Conservation (phyloP, 1,284 basidiomycete species). For the Puccinia coronata region DNA sequence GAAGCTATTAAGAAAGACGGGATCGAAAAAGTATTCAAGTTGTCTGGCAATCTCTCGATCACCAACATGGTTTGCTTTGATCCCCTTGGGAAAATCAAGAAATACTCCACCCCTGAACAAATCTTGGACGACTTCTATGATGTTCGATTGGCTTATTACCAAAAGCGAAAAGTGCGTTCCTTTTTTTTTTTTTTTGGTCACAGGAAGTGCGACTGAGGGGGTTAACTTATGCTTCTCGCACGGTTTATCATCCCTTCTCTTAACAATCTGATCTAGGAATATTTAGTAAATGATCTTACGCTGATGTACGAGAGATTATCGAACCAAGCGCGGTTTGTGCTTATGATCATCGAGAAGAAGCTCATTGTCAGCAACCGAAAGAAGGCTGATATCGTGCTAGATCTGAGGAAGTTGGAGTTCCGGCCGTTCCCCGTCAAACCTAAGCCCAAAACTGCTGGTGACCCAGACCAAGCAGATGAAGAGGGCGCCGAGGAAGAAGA, state of each 20-base stretch:
- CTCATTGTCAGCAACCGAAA: slow-evolving; percentile 91
- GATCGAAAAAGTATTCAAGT: slow-evolving; percentile 85
- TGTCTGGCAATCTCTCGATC: slow-evolving; percentile 78
- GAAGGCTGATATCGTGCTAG: slow-evolving; percentile 79
- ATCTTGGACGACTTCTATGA: slow-evolving; percentile 94
- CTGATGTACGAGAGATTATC: slow-evolving; percentile 78
- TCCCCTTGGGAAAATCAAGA: slow-evolving; percentile 92
- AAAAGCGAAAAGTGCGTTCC: slow-evolving; percentile 79
- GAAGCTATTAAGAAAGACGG: slow-evolving; percentile 87
- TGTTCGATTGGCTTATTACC: slow-evolving; percentile 83
- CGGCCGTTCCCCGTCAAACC: slow-evolving; percentile 72
- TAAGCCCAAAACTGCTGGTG: slow-evolving; percentile 72
- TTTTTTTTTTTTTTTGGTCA: too few species aligned
- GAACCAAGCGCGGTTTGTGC: slow-evolving; percentile 95
- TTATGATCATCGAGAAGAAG: slow-evolving; percentile 89
- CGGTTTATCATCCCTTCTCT: neutral
- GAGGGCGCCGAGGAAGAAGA: slow-evolving; percentile 68
- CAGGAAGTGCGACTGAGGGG: neutral
- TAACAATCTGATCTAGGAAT: slow-evolving; percentile 66
- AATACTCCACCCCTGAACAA: slow-evolving; percentile 84
- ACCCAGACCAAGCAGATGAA: slow-evolving; percentile 65
- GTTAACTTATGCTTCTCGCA: neutral
- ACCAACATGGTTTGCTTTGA: slow-evolving; percentile 99
- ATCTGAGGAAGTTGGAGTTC: slow-evolving; percentile 82
- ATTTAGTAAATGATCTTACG: slow-evolving; percentile 81